Conservation (phyloP, 805 yeast species). For the Helenozyma baotianmanensis region DNA sequence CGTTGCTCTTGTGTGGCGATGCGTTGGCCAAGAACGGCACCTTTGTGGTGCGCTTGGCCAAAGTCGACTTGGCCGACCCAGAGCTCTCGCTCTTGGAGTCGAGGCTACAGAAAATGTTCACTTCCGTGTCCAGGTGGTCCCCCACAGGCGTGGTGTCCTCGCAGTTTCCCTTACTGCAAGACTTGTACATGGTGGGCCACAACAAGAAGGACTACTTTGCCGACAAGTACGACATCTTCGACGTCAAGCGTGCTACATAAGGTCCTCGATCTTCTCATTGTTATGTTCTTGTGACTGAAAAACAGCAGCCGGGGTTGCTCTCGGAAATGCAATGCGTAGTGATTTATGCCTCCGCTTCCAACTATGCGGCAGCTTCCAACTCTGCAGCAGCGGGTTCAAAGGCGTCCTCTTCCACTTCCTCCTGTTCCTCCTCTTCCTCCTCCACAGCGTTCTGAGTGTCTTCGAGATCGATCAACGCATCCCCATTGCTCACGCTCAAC, state of each 20-base stretch:
- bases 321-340: not conserved
- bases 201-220: conserved; percentile 8
- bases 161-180: conserved; percentile 9
- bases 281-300: not conserved
- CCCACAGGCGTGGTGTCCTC: conserved; percentile 4
- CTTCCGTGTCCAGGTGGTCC: conserved; percentile 19
- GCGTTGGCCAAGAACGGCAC: conserved; percentile 27
- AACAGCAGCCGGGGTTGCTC: too few relatives aligned
- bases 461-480: conserved; percentile 17
- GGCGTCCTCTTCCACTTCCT: too few relatives aligned
- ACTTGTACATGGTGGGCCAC: conserved; percentile 26
- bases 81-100: conserved; percentile 24
- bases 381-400: not conserved
- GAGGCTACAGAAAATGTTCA: conserved; percentile 24
- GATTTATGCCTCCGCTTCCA: conserved; percentile 3
- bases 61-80: conserved; percentile 23
- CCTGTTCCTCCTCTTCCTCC: not conserved
- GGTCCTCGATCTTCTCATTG: not conserved
- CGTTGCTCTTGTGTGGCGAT: conserved; percentile 27
- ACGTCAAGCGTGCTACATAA: conserved; percentile 4
- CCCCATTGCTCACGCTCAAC: conserved; percentile 16
- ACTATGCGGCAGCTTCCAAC: conserved; percentile 1
- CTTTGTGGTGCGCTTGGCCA: conserved; percentile 26
- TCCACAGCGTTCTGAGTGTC: conserved; percentile 2
- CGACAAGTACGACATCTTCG: conserved; percentile 13